Conservation (phyloP, 2,329 filamentous ascomycete species). For the Pseudogymnoascus pannorum region DNA sequence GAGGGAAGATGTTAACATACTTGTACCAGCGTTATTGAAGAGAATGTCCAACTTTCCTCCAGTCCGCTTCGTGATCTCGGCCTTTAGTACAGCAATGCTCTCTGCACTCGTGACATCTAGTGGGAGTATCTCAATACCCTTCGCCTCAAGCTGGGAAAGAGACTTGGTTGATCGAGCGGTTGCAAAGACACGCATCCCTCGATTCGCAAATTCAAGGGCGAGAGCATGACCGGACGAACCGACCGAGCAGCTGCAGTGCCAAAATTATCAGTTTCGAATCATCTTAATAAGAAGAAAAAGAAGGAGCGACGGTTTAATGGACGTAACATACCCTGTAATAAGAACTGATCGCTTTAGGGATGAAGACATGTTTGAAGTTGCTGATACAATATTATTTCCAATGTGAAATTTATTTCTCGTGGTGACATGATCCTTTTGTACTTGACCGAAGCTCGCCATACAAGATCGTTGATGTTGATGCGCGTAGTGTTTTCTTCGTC, state of each 20-base stretch:
- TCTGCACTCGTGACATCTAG: constrained; percentile 5
- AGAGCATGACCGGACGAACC: constrained; percentile 18
- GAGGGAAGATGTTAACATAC: constrained; percentile 11
- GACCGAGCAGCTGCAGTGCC: constrained; percentile 13
- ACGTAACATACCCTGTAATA: constrained; percentile 13
- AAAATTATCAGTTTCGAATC: constrained; percentile 4
- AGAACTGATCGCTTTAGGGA: constrained; percentile 12
- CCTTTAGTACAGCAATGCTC: constrained; percentile 8
- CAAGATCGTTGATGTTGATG: background rate
- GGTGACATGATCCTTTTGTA: background rate
- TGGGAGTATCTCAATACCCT: constrained; percentile 15
- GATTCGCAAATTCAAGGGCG: constrained; percentile 12
- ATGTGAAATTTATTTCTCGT: background rate
- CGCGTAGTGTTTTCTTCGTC: background rate
- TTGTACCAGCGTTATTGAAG: constrained; percentile 10
- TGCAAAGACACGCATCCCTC: constrained; percentile 17
- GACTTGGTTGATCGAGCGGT: constrained; percentile 15
- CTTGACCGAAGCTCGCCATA: background rate
- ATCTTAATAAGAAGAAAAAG: background rate
- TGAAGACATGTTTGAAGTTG: background rate
- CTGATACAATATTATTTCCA: background rate
- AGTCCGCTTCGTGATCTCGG: background rate
- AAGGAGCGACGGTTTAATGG: background rate
- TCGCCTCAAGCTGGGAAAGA: constrained; percentile 12
- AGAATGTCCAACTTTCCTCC: constrained; percentile 7